Conservation (phyloP, 371 early-diverging fungal genomes). For the Blastocladiella emersonii region DNA sequence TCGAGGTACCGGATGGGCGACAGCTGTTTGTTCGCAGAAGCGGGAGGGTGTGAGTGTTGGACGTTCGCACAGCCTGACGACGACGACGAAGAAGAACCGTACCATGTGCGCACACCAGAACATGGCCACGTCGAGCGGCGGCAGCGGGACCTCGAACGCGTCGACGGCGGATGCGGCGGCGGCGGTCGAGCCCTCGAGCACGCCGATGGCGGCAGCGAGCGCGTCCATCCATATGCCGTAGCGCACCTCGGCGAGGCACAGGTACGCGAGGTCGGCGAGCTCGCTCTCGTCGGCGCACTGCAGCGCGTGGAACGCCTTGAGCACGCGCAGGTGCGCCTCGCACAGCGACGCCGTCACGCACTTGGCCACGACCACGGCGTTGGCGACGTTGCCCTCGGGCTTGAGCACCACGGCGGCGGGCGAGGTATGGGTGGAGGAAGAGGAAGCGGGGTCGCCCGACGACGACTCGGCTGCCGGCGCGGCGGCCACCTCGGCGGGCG, state of each 20-base stretch:
- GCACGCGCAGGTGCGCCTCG: neutral
- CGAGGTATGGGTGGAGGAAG: too few relatives aligned
- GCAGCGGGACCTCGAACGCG: too few relatives aligned
- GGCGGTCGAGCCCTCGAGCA: neutral
- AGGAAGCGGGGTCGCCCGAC: too few relatives aligned
- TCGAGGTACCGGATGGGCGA: neutral
- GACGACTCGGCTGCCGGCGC: too few relatives aligned
- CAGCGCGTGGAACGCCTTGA: neutral
- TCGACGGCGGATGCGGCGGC: neutral
- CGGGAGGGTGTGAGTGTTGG: neutral
- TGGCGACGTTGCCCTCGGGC: too few relatives aligned
- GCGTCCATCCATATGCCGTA: neutral
- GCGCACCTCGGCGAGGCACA: neutral
- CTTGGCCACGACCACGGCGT: neutral
- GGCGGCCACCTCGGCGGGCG: too few relatives aligned
- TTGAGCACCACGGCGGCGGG: too few relatives aligned
- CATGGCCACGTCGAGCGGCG: neutral
- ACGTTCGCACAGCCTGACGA: neutral
- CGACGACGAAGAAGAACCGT: neutral
- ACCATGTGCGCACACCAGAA: conserved; percentile 4
- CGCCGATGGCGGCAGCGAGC: neutral
- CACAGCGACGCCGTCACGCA: neutral
- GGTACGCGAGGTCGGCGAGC: neutral
- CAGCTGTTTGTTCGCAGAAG: neutral
- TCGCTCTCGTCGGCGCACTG: neutral